Evolutionary conservation across 768 basidiomycete species (phyloP).

Genomic region (Podaxis sp.): DNA sequence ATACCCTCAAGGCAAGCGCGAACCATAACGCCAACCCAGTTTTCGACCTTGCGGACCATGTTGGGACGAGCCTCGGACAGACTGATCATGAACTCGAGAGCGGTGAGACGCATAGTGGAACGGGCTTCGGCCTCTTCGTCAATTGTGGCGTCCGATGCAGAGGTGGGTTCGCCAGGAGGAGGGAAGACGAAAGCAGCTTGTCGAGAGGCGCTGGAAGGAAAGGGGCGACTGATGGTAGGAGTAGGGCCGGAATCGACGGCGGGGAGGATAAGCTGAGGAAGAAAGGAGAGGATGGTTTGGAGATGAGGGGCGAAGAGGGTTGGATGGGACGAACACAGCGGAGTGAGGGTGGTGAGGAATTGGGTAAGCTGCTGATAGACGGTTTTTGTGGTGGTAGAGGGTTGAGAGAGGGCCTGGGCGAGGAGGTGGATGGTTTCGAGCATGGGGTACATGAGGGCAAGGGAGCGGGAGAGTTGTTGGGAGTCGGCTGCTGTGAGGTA

Average conservation of each 20-base stretch:
- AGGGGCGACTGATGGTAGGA: conserved; percentile 47
- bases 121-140: conserved; percentile 63
- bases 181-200: conserved; percentile 43
- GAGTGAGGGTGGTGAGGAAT: conserved; percentile 69
- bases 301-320: conserved; percentile 76
- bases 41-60: conserved; percentile 67
- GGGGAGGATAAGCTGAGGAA: conserved; percentile 71
- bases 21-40: conserved; percentile 71
- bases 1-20: conserved; percentile 81
- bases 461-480: conserved; percentile 58
- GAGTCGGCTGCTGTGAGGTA: conserved; percentile 67
- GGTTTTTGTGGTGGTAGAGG: conserved; percentile 27
- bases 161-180: conserved; percentile 23
- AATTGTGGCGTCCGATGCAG: conserved; percentile 36
- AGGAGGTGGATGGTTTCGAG: conserved; percentile 71
- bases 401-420: conserved; percentile 34
- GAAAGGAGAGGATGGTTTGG: conserved; percentile 62
- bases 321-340: conserved; percentile 67
- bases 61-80: conserved; percentile 72
- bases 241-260: conserved; percentile 48
- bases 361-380: conserved; percentile 53
- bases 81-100: conserved; percentile 81
- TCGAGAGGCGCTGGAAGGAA: conserved; percentile 32
- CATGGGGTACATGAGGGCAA: conserved; percentile 66
- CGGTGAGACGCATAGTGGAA: conserved; percentile 67